A percentile compares a stretch with the other conserved stretches of the same genome.
These are phyloP conservation scores for Cladophialophora bantiana DNA, from an alignment of 2,329 filamentous ascomycete genomes.

Conservation along the genomic window DNA sequence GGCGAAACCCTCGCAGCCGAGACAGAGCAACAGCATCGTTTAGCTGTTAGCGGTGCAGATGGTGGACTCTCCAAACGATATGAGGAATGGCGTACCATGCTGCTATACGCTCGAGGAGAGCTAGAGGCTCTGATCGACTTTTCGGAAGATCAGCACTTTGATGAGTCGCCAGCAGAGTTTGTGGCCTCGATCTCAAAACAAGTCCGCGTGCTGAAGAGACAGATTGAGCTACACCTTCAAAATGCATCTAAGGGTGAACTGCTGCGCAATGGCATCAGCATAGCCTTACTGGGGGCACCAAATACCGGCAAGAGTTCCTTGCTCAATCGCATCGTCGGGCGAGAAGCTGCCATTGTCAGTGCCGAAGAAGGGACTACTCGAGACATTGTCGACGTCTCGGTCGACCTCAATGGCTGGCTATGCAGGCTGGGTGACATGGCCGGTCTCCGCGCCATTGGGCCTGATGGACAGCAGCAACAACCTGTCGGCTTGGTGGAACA, in stretches of 20 bases:
- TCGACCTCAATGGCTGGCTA: conserved; percentile 88
- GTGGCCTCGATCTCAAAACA: conserved; percentile 72
- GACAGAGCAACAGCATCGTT: conserved; percentile 90
- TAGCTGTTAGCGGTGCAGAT: conserved; percentile 80
- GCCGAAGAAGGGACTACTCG: conserved; percentile 90
- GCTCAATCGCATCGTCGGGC: conserved; percentile 85
- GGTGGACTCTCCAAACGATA: conserved; percentile 76
- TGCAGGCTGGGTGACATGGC: conserved; percentile 97
- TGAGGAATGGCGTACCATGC: conserved; percentile 77
- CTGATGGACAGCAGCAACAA: conserved; percentile 29
- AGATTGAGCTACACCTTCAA: conserved; percentile 72
- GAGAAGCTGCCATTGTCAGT: conserved; percentile 95
- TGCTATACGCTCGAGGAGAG: conserved; percentile 85
- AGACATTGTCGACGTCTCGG: conserved; percentile 88
- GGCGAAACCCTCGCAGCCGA: conserved; percentile 68
- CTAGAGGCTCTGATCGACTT: conserved; percentile 97
- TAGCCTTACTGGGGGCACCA: conserved; percentile 87
- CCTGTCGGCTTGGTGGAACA: conserved; percentile 77
- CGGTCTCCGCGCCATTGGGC: conserved; percentile 66
- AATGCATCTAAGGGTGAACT: conserved; percentile 85
- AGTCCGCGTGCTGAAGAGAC: conserved; percentile 65
- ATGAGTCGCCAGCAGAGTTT: conserved; percentile 79
- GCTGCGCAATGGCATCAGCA: conserved; percentile 80
- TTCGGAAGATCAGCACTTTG: conserved; percentile 95
- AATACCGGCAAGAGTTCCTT: conserved; percentile 96